Conservation (phyloP, 371 early-diverging fungal species). For the Choanephora cucurbitarum region DNA sequence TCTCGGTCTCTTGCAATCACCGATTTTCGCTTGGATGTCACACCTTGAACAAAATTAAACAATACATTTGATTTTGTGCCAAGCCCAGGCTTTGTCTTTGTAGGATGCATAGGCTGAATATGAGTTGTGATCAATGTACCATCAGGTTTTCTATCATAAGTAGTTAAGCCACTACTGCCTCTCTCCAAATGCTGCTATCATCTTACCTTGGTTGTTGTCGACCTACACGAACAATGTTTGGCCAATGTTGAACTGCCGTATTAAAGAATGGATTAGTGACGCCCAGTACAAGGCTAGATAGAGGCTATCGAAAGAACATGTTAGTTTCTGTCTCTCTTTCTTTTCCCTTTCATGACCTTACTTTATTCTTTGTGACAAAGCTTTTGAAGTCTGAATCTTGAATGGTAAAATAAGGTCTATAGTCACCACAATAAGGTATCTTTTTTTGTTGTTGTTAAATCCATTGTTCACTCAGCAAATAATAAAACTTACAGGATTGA, state of each 20-base stretch:
- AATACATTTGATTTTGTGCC: constrained; percentile 41
- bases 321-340: neutral
- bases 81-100: constrained; percentile 27
- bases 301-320: constrained; percentile 49
- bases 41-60: constrained; percentile 64
- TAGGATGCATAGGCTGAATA: constrained; percentile 24
- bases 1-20: constrained; percentile 77
- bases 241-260: constrained; percentile 92
- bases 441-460: constrained; percentile 16
- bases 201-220: constrained; percentile 55
- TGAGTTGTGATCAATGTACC: constrained; percentile 42
- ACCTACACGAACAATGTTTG: constrained; percentile 81
- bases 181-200: no score
- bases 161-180: no score
- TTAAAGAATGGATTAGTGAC: constrained; percentile 95
- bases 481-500: constrained; percentile 78
- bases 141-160: constrained; percentile 53
- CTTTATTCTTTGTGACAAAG: constrained; percentile 66
- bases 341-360: constrained; percentile 22
- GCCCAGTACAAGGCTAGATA: constrained; percentile 85
- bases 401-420: constrained; percentile 95
- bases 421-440: constrained; percentile 95
- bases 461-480: neutral
- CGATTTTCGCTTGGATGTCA: constrained; percentile 80
- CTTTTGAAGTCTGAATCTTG: constrained; percentile 91